Percentiles rank a stretch among this genome's conserved stretches.
Evolutionary conservation across 805 yeast genomes (phyloP).

Genomic region (Dipodascus geniculatus): DNA sequence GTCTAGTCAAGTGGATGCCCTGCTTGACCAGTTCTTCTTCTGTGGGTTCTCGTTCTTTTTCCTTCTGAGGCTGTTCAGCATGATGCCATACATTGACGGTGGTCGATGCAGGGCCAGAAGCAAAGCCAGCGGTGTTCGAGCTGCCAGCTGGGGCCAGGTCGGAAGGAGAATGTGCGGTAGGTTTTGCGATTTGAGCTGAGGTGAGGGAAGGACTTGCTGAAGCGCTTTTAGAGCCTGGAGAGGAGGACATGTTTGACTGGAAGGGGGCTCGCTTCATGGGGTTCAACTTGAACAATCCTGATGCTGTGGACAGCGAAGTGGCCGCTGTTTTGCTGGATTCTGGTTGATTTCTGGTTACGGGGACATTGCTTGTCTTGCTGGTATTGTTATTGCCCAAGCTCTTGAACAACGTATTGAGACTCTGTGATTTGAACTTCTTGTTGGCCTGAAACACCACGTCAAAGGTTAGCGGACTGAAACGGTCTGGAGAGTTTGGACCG

Average conservation of each 20-base stretch:
- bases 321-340: slow-evolving; percentile 4
- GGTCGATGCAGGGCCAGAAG: slow-evolving; percentile 5
- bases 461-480: not conserved
- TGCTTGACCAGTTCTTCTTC: slow-evolving; percentile 26
- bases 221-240: slow-evolving; percentile 12
- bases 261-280: slow-evolving; percentile 13
- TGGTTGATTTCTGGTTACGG: slow-evolving; percentile 1
- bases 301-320: slow-evolving; percentile 15
- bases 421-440: slow-evolving; percentile 26
- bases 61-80: slow-evolving; percentile 3
- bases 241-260: not conserved
- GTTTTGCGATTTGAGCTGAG: not conserved
- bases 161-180: not conserved
- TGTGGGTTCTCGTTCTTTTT: slow-evolving; percentile 11
- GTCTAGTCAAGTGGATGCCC: slow-evolving; percentile 25
- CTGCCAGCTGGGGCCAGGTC: not conserved
- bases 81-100: slow-evolving; percentile 15
- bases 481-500: not conserved
- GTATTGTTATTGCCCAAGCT: slow-evolving; percentile 5
- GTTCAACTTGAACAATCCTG: slow-evolving; percentile 20
- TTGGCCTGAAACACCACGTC: not conserved
- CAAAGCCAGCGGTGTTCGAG: not conserved
- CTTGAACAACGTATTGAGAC: slow-evolving; percentile 24
- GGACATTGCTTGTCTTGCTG: not conserved
- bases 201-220: slow-evolving; percentile 8